phyloP scores from a whole-genome alignment of 2,329 filamentous ascomycete species.

The Cladosporium sp. region DNA sequence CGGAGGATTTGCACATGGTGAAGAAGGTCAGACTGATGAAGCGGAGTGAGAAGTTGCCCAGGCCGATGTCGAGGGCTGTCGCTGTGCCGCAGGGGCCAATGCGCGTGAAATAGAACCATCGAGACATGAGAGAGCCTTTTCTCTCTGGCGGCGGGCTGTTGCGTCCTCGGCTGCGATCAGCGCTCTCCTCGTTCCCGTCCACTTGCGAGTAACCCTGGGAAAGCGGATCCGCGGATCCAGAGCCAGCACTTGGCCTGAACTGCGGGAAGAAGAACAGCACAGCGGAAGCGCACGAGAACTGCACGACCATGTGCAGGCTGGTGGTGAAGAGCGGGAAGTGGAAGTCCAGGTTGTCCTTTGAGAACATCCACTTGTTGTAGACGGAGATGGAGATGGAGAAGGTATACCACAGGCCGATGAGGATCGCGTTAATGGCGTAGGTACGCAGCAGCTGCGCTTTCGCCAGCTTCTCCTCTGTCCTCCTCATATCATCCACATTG shows the following conservation, averaged over 20 bases:
- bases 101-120: constrained; percentile 85
- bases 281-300: constrained; percentile 73
- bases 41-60: constrained; percentile 93
- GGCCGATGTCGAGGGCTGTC: constrained; percentile 90
- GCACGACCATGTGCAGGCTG: constrained; percentile 90
- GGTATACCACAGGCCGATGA: constrained; percentile 82
- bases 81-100: constrained; percentile 89
- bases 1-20: constrained; percentile 99
- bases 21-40: constrained; percentile 97
- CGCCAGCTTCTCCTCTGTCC: constrained; percentile 67
- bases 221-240: background rate
- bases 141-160: constrained; percentile 12
- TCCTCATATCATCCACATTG: constrained; percentile 37
- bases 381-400: constrained; percentile 93
- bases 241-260: constrained; percentile 57
- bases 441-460: constrained; percentile 68
- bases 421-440: constrained; percentile 67
- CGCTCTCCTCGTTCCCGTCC: constrained; percentile 6
- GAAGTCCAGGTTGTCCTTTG: constrained; percentile 78
- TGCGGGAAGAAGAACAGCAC: constrained; percentile 81
- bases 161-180: background rate
- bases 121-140: constrained; percentile 69
- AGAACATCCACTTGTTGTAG: constrained; percentile 99
- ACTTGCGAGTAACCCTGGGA: constrained; percentile 18
- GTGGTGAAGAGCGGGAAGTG: constrained; percentile 94